These are phyloP conservation scores for Pythium graminicola DNA, from an alignment of 352 stramenopile genomes.

Conservation along the genomic window DNA sequence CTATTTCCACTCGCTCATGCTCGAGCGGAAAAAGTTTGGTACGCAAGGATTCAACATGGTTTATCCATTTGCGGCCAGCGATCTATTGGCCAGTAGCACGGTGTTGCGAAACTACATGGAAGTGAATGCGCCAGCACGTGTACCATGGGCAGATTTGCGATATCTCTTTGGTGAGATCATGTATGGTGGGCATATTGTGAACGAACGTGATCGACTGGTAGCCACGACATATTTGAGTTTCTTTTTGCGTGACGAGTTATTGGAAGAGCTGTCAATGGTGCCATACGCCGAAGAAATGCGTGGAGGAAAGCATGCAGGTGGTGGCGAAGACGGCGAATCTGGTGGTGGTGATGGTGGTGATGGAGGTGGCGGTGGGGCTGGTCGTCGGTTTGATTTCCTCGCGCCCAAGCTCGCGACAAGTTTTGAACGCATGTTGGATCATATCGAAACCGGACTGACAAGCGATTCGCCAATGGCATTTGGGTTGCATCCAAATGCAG, in stretches of 20 bases:
- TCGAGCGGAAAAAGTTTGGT: slow-evolving; percentile 90
- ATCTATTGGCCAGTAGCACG: slow-evolving; percentile 76
- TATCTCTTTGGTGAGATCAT: slow-evolving; percentile 88
- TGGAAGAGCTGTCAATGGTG: slow-evolving; percentile 88
- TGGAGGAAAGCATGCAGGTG: slow-evolving; percentile 19
- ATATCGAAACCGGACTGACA: slow-evolving; percentile 77
- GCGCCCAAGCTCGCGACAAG: slow-evolving; percentile 62
- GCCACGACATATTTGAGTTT: slow-evolving; percentile 80
- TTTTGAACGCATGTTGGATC: slow-evolving; percentile 82
- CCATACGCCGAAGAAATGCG: slow-evolving; percentile 67
- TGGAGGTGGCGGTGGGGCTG: slow-evolving; percentile 9
- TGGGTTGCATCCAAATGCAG: slow-evolving; percentile 90
- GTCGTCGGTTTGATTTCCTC: slow-evolving; percentile 52
- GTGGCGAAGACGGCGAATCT: slow-evolving; percentile 21
- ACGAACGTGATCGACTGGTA: slow-evolving; percentile 77
- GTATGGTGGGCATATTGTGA: slow-evolving; percentile 86
- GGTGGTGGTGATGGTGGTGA: slow-evolving; percentile 4
- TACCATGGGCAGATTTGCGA: slow-evolving; percentile 87
- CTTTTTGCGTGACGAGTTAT: slow-evolving; percentile 82
- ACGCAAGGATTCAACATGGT: slow-evolving; percentile 87
- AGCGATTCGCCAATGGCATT: slow-evolving; percentile 85
- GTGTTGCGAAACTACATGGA: slow-evolving; percentile 92
- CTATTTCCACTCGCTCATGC: slow-evolving; percentile 91
- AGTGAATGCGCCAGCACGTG: slow-evolving; percentile 65
- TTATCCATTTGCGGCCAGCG: slow-evolving; percentile 86